These are phyloP conservation scores for Olyra latifolia DNA, from an alignment of 176 grass and related monocot genomes.

Conservation along the genomic window DNA sequence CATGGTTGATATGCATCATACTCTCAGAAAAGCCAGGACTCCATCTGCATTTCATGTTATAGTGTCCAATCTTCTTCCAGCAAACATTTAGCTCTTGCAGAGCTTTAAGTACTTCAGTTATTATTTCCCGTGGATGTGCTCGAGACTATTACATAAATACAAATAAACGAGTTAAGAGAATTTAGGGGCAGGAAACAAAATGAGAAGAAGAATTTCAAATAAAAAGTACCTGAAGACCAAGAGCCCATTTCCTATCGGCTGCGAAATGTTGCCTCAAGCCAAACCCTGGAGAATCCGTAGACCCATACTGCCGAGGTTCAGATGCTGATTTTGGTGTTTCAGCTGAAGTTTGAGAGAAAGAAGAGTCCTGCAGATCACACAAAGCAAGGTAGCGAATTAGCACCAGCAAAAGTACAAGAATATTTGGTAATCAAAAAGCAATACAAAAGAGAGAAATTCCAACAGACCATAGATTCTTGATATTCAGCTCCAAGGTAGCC, in stretches of 20 bases:
- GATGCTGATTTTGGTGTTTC: slow-evolving; percentile 56
- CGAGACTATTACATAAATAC: slow-evolving; percentile 59
- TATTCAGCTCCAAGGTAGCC: slow-evolving; percentile 82
- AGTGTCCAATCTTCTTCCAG: slow-evolving; percentile 96
- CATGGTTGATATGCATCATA: slow-evolving; percentile 63
- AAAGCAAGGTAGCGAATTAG: slow-evolving; percentile 30
- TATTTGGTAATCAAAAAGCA: neutral
- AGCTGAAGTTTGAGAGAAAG: slow-evolving; percentile 46
- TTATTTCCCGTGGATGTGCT: slow-evolving; percentile 87
- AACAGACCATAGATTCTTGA: slow-evolving; percentile 78
- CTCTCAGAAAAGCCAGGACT: slow-evolving; percentile 51
- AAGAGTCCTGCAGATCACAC: slow-evolving; percentile 47
- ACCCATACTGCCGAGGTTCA: slow-evolving; percentile 46
- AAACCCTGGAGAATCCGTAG: slow-evolving; percentile 60
- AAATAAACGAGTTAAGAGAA: slow-evolving; percentile 13
- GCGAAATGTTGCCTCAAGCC: slow-evolving; percentile 65
- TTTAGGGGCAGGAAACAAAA: neutral
- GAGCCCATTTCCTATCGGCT: slow-evolving; percentile 88
- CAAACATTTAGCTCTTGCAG: slow-evolving; percentile 83
- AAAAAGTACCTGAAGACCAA: slow-evolving; percentile 76
- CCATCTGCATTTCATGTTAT: slow-evolving; percentile 98
- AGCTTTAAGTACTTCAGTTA: slow-evolving; percentile 81
- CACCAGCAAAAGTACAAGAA: slow-evolving; percentile 16
- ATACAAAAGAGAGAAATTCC: neutral
- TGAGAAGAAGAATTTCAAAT: neutral